phyloP scores from a whole-genome alignment of 441 rosid genomes.

The Arabidopsis hybrid region DNA sequence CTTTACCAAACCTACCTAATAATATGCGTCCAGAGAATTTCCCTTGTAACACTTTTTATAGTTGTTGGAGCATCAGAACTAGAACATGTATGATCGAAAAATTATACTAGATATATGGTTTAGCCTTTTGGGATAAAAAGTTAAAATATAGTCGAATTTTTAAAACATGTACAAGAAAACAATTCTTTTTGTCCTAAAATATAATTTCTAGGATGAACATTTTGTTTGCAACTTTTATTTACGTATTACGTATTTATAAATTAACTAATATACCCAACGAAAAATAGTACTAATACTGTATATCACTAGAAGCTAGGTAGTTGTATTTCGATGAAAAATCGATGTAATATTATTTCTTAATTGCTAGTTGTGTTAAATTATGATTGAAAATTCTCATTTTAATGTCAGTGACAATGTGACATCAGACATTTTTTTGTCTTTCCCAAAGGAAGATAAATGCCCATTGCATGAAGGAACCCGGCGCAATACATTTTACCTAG shows the following conservation, averaged over 20 bases:
- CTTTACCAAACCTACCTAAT: conserved; percentile 46
- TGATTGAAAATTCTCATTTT: neutral
- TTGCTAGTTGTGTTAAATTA: neutral
- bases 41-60: neutral
- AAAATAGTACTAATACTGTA: neutral
- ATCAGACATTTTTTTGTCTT: neutral
- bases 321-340: neutral
- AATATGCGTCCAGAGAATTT: conserved; percentile 14
- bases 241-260: neutral
- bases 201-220: no score
- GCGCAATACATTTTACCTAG: conserved; percentile 17
- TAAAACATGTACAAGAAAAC: neutral
- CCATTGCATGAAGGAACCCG: conserved; percentile 17
- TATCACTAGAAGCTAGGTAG: neutral
- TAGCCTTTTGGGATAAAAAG: neutral
- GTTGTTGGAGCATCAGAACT: neutral
- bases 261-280: neutral
- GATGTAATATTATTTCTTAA: neutral
- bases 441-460: neutral
- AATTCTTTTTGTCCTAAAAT: neutral
- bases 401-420: neutral
- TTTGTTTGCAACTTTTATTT: neutral
- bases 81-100: neutral
- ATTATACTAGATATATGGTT: no score
- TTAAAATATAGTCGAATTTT: neutral